Percentiles rank a stretch among this genome's conserved stretches.
Conservation (phyloP, 2,329 filamentous ascomycete genomes). For the Grosmannia serpens region DNA sequence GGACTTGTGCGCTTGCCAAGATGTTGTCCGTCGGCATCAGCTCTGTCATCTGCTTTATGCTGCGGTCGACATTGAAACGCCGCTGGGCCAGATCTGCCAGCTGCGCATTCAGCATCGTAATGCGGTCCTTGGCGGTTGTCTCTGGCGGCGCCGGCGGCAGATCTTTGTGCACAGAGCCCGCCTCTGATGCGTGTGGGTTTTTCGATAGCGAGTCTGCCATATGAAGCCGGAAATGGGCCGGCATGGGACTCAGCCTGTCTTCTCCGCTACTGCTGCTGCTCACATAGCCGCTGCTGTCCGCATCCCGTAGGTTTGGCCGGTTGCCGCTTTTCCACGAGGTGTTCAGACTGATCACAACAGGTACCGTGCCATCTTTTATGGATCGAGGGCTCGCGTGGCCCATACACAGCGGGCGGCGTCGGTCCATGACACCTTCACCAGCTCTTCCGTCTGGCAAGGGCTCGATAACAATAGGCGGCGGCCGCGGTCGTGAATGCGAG, state of each 20-base stretch:
- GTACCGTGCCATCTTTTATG: slow-evolving; percentile 10
- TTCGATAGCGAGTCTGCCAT: not conserved
- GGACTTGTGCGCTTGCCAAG: slow-evolving; percentile 53
- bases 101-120: slow-evolving; percentile 54
- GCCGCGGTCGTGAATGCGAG: not conserved
- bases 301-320: slow-evolving; percentile 7
- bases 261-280: slow-evolving; percentile 3
- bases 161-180: slow-evolving; percentile 36
- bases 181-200: slow-evolving; percentile 21
- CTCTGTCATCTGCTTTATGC: slow-evolving; percentile 67
- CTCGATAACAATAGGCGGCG: slow-evolving; percentile 3
- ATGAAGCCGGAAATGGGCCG: not conserved
- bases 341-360: slow-evolving; percentile 23
- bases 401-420: slow-evolving; percentile 23
- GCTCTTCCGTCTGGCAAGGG: not conserved
- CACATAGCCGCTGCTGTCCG: slow-evolving; percentile 7
- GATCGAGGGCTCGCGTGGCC: slow-evolving; percentile 11
- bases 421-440: slow-evolving; percentile 25
- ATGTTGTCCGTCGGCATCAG: slow-evolving; percentile 63
- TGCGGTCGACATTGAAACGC: slow-evolving; percentile 57
- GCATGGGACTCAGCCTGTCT: not conserved
- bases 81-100: slow-evolving; percentile 55
- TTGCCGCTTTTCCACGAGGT: slow-evolving; percentile 18
- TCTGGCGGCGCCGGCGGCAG: slow-evolving; percentile 53
- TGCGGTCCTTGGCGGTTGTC: slow-evolving; percentile 44